A percentile compares a stretch with the other conserved stretches of the same genome.
Conservation (phyloP, 2,329 filamentous ascomycete genomes). For the Penicillium sp. region DNA sequence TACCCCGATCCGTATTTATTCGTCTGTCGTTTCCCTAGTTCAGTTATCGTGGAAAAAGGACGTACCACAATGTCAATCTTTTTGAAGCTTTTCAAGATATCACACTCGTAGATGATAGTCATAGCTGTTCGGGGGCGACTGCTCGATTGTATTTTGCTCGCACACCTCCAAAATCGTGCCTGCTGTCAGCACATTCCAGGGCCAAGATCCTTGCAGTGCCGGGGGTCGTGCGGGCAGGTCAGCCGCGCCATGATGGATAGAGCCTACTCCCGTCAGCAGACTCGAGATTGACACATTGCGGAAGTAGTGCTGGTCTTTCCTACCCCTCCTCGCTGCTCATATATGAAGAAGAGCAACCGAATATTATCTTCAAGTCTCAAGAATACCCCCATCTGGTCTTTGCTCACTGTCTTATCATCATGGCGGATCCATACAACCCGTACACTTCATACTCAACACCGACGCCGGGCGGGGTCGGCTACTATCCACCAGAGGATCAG, state of each 20-base stretch:
- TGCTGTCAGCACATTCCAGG: constrained; percentile 21
- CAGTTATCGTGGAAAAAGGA: constrained; percentile 20
- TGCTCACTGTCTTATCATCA: constrained; percentile 29
- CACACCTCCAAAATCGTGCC: constrained; percentile 17
- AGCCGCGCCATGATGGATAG: constrained; percentile 30
- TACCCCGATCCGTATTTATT: constrained; percentile 34
- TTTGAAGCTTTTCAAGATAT: constrained; percentile 9
- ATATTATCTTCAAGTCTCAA: not conserved
- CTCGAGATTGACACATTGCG: not conserved
- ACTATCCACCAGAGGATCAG: constrained; percentile 33
- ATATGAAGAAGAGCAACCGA: not conserved
- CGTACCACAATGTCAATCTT: constrained; percentile 20
- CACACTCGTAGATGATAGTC: constrained; percentile 2
- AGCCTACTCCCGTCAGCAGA: constrained; percentile 25
- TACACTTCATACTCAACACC: constrained; percentile 35
- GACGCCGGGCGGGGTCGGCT: constrained; percentile 27
- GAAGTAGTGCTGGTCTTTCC: not conserved
- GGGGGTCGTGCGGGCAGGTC: constrained; percentile 34
- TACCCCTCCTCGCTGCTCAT: not conserved
- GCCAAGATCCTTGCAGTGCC: constrained; percentile 8
- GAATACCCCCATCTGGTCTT: not conserved
- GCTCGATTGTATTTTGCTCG: constrained; percentile 8
- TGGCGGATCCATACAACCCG: constrained; percentile 59
- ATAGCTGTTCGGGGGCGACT: not conserved
- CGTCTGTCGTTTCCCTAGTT: constrained; percentile 13